phyloP scores from a whole-genome alignment of 495 filamentous ascomycete genomes.

The Podospora comata region DNA sequence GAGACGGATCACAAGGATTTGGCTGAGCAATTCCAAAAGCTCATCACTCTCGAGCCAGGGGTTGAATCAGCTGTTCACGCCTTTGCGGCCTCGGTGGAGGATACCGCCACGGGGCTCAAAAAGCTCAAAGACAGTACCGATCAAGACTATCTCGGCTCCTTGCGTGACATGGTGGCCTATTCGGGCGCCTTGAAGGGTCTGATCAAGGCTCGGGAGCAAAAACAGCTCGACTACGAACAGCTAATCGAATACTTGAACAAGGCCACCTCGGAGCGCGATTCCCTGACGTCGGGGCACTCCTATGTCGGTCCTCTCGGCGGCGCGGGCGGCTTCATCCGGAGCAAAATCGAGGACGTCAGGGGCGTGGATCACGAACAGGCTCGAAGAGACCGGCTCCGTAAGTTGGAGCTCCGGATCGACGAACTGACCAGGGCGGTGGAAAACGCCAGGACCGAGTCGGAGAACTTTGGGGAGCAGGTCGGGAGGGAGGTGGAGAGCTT shows the following conservation, averaged over 20 bases:
- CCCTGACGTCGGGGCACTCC: slow-evolving; percentile 65
- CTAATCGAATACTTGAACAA: slow-evolving; percentile 93
- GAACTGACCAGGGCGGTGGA: slow-evolving; percentile 86
- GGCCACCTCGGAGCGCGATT: slow-evolving; percentile 81
- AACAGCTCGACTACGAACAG: slow-evolving; percentile 95
- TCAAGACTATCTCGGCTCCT: slow-evolving; percentile 85
- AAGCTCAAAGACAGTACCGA: slow-evolving; percentile 87
- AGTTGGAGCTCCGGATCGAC: slow-evolving; percentile 87
- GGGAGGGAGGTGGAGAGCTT: slow-evolving; percentile 90
- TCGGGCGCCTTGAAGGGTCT: slow-evolving; percentile 77
- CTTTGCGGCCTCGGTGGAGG: slow-evolving; percentile 82
- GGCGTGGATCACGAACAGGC: slow-evolving; percentile 95
- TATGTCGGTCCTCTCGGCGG: slow-evolving; percentile 58
- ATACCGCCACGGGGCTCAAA: slow-evolving; percentile 70
- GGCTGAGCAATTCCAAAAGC: slow-evolving; percentile 87
- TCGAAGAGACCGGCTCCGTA: slow-evolving; percentile 78
- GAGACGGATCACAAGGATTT: slow-evolving; percentile 88
- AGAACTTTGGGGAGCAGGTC: slow-evolving; percentile 92
- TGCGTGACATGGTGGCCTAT: slow-evolving; percentile 93
- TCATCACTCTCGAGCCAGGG: slow-evolving; percentile 84
- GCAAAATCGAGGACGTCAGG: slow-evolving; percentile 93
- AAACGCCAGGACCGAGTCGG: slow-evolving; percentile 71
- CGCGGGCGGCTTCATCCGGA: slow-evolving; percentile 84
- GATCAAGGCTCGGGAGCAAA: slow-evolving; percentile 91
- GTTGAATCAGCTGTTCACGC: slow-evolving; percentile 74